These are phyloP conservation scores for Nigrospora osmanthi DNA, from an alignment of 2,329 filamentous ascomycete species.

Conservation along the genomic window DNA sequence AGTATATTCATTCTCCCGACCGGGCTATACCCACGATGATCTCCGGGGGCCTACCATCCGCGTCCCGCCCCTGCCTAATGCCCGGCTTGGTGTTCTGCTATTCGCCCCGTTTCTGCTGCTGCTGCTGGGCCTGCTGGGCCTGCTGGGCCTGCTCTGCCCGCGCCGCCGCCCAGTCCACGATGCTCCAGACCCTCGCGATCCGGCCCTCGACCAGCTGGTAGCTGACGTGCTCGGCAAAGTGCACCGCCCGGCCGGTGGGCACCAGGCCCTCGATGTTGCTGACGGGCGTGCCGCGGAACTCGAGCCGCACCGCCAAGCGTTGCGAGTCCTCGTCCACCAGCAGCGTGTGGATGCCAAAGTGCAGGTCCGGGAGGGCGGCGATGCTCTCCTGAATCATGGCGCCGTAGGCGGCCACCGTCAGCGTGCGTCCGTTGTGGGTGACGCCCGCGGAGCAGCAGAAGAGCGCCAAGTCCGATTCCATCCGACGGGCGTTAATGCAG, in stretches of 20 bases:
- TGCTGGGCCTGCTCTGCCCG: too few species aligned
- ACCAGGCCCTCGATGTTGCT: slow-evolving; percentile 15
- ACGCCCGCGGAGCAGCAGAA: background rate
- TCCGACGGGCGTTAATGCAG: too few species aligned
- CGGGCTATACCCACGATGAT: too few species aligned
- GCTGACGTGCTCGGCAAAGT: slow-evolving; percentile 24
- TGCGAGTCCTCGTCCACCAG: slow-evolving; percentile 21
- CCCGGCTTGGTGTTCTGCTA: too few species aligned
- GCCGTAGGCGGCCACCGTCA: background rate
- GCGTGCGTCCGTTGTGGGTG: background rate
- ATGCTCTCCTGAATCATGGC: background rate
- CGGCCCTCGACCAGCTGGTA: slow-evolving; percentile 23
- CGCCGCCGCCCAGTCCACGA: slow-evolving; percentile 16
- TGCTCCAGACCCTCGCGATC: slow-evolving; percentile 23
- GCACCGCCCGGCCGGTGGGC: slow-evolving; percentile 18
- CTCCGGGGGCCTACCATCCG: too few species aligned
- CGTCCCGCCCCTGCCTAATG: too few species aligned
- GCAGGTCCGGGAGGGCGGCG: background rate
- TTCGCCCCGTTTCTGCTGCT: too few species aligned
- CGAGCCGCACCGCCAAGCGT: slow-evolving; percentile 21
- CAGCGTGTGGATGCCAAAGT: slow-evolving; percentile 15
- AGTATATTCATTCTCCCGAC: too few species aligned
- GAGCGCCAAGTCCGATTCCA: background rate
- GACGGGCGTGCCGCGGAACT: slow-evolving; percentile 20
- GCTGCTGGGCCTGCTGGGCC: too few species aligned